Conservation (phyloP, 2,329 filamentous ascomycete genomes). For the Trichoderma cornu-damae region DNA sequence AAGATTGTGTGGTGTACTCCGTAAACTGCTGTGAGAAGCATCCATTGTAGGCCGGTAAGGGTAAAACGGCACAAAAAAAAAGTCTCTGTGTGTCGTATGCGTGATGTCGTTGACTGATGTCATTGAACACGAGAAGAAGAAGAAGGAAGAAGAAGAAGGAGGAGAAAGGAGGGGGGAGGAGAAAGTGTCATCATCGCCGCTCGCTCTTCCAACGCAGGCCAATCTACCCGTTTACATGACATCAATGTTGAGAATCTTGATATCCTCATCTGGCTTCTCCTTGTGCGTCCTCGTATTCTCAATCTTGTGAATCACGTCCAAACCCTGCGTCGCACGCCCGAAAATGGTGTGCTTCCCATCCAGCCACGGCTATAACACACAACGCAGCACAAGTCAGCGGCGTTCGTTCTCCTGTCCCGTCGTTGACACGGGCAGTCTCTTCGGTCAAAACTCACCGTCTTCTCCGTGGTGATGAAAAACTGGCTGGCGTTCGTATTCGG, state of each 20-base stretch:
- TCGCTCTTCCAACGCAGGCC: background rate
- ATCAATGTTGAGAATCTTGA: constrained; percentile 91
- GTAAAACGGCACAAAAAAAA: too few species aligned
- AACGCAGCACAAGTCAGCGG: constrained; percentile 13
- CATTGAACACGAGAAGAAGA: background rate
- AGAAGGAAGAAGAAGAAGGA: background rate
- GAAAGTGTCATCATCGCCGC: background rate
- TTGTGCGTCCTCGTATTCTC: constrained; percentile 81
- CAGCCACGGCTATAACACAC: constrained; percentile 64
- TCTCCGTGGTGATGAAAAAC: constrained; percentile 98
- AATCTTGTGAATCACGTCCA: constrained; percentile 94
- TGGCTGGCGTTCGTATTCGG: constrained; percentile 94
- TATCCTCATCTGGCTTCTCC: constrained; percentile 94
- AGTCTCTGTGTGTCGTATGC: too few species aligned
- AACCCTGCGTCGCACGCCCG: constrained; percentile 78
- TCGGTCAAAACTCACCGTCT: constrained; percentile 59
- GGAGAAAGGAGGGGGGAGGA: background rate
- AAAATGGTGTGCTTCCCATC: constrained; percentile 97
- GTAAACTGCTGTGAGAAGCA: too few species aligned
- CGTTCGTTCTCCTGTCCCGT: background rate
- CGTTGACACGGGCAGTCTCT: background rate
- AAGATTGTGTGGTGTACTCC: too few species aligned
- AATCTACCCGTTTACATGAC: constrained; percentile 37
- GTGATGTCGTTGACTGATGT: background rate
- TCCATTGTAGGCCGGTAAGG: too few species aligned